Percentiles rank a stretch among this genome's conserved stretches.
These are phyloP conservation scores for Epichloe typhina DNA, from an alignment of 2,329 filamentous ascomycete genomes.

Conservation along the genomic window DNA sequence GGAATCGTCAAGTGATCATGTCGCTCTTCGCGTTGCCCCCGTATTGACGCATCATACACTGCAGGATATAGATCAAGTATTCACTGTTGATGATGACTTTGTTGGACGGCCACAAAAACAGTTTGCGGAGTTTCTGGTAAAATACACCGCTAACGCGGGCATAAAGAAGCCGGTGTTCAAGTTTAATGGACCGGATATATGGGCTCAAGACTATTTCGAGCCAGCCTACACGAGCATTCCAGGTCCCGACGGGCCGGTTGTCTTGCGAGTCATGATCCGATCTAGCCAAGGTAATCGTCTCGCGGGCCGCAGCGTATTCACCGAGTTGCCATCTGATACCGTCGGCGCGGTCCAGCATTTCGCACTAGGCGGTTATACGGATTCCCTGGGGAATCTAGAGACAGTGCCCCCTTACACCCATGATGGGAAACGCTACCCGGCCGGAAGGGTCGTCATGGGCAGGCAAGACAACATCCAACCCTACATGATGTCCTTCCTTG, in stretches of 20 bases:
- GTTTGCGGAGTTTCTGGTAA: not conserved
- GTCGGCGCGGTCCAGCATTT: slow-evolving; percentile 20
- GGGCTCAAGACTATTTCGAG: slow-evolving; percentile 28
- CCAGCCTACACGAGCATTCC: slow-evolving; percentile 25
- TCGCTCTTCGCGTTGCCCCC: slow-evolving; percentile 23
- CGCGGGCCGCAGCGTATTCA: slow-evolving; percentile 20
- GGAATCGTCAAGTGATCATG: slow-evolving; percentile 11
- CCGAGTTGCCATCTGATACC: slow-evolving; percentile 15
- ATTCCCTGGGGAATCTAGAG: slow-evolving; percentile 22
- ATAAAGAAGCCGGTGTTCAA: slow-evolving; percentile 3
- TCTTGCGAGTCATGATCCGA: slow-evolving; percentile 16
- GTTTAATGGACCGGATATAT: slow-evolving; percentile 13
- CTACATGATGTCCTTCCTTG: slow-evolving; percentile 15
- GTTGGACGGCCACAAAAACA: not conserved
- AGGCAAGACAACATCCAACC: slow-evolving; percentile 1
- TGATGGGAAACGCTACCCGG: slow-evolving; percentile 10
- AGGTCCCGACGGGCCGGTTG: slow-evolving; percentile 17
- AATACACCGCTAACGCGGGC: not conserved
- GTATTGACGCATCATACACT: slow-evolving; percentile 25
- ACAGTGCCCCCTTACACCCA: slow-evolving; percentile 21
- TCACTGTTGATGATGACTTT: slow-evolving; percentile 7
- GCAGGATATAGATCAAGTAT: slow-evolving; percentile 15
- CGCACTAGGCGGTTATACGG: slow-evolving; percentile 7
- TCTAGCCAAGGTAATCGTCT: slow-evolving; percentile 8
- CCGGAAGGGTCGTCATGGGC: slow-evolving; percentile 12